Base-by-base conservation (phyloP, 2,329 filamentous ascomycete species). In the Hypoxylon sp. region DNA sequence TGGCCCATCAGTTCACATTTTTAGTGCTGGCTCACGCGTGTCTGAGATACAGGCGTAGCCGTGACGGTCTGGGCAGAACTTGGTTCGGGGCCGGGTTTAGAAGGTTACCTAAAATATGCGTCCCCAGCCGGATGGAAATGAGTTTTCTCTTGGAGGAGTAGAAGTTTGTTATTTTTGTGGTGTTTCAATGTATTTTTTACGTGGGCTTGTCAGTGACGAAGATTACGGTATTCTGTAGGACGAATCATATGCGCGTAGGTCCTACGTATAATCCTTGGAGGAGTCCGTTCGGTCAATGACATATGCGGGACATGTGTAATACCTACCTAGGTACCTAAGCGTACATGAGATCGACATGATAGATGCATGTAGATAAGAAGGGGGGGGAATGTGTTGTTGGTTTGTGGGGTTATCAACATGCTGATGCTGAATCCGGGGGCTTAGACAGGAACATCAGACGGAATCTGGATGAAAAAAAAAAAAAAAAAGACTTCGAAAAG, bases 21-120 rank as follows among this genome's bases (percentile, higher is more conserved):
- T 41, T 39, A 28, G 20, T 48, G 39, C 24, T 52, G 41, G 55
- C 47, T 65, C 54, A 56, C 51, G 55, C 50, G 41, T 56, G 59
- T 62, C 52, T 58, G 39, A 50, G 58, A 37, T 55, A 43, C 37
- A 61, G 49, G 39, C 26, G 26, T 49, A 44, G 50, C 32, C 52
- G 59, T 53, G 62, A 53, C 62, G 59, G 52, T 58, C 50, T 47
- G 50, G 56, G 28, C 10, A 59, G 26, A 28, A 15, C 6, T 34
- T 34, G 30, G 39, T 53, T 24, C 37, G 43, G 53, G 24, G 30
- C 43, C 28, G 22, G 52, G 51, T 51, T 50, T 20, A 46, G 34
- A 37, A 47, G 13, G 47, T 46, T 22, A 41, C n/a, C n/a, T n/a
- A 47, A 37, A 46, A 46, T 26, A 37, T 61, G 48, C 48, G 22